phyloP scores from a whole-genome alignment of 805 yeast species.

The Candida endomychidarum region DNA sequence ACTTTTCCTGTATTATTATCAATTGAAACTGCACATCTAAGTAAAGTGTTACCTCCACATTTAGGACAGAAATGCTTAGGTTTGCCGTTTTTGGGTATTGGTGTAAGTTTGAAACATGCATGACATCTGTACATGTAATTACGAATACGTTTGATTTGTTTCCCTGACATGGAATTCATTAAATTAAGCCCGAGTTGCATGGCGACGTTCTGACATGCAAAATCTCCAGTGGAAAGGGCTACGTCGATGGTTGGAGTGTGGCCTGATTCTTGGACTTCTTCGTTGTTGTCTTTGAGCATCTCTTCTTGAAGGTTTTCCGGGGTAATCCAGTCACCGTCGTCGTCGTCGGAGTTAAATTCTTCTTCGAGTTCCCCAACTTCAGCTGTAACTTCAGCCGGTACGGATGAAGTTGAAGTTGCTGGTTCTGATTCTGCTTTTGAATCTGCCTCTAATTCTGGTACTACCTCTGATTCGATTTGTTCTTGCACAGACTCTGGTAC shows the following conservation, averaged over 20 bases:
- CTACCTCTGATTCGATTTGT: neutral
- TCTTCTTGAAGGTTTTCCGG: slow-evolving; percentile 77
- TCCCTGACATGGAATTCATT: slow-evolving; percentile 81
- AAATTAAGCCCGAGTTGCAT: slow-evolving; percentile 86
- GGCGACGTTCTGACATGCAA: slow-evolving; percentile 94
- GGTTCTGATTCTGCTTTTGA: neutral
- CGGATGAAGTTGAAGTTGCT: too few species aligned
- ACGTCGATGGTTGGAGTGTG: slow-evolving; percentile 51
- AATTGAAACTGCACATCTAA: slow-evolving; percentile 88
- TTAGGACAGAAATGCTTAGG: slow-evolving; percentile 89
- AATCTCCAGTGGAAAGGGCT: slow-evolving; percentile 93
- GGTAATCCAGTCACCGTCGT: slow-evolving; percentile 89
- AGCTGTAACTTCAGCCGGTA: too few species aligned
- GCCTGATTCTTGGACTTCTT: slow-evolving; percentile 45
- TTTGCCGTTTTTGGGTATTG: slow-evolving; percentile 72
- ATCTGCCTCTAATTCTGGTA: neutral
- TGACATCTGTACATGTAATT: slow-evolving; percentile 96
- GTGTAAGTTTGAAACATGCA: slow-evolving; percentile 86
- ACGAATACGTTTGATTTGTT: slow-evolving; percentile 79
- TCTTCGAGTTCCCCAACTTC: slow-evolving; percentile 29
- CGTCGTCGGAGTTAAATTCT: slow-evolving; percentile 73
- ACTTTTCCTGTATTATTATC: slow-evolving; percentile 76
- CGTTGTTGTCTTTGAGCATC: slow-evolving; percentile 65
- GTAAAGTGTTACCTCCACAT: slow-evolving; percentile 91
- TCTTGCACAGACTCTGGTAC: neutral